Evolutionary conservation across 208 protist species (phyloP), one percentile per base, ranked within the genome.

Genomic region (Trypanosoma mega): DNA sequence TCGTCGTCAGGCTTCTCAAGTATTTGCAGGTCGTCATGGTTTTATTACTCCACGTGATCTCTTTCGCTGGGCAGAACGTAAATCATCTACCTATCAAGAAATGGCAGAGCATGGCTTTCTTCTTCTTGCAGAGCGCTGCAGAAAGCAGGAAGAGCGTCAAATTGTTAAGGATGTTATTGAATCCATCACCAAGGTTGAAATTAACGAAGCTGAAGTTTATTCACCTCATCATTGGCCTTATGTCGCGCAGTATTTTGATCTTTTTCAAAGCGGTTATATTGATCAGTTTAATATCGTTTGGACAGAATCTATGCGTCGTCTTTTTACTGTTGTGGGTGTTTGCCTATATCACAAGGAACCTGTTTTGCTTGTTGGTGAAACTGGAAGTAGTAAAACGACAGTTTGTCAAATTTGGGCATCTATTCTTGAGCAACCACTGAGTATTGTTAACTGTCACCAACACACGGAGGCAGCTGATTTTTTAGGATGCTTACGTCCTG

Each of bases 1-100:
- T 12, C 72, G 85, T 12, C 87, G 94, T 31, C 90, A 96, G 65
- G 78, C 72, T 71, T 97, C 94, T n/a, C 85, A 97, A 52, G 87
- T 99, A 37, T 99, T 99, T 81, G 97, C 97, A 11, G 98, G 98
- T 20, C 95, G 98, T 56, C 87, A 98, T 68, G 97, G 97, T 18
- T 99, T 99, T 69, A 99, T 99, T 39, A 99, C 99, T 12, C 92
- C 99, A 16, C 89, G 99, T 53, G 99, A 99, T 76, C 72, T 99
- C 6, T 99, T 99, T 83, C 85, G 98, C n/a, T 99, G 99, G 99
- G 98, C 98, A 0, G 92, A 98, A 53, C 81, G 99, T 21, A 58
- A 80, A 20, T 88, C 94, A 7, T 33, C 47, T 11, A 96, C 87
- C 12, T 97, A 97, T 56, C 80, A 98, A 55, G 82, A 96, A 68